Conservation (phyloP, 805 yeast genomes). For the Ogataea chonburiensis region DNA sequence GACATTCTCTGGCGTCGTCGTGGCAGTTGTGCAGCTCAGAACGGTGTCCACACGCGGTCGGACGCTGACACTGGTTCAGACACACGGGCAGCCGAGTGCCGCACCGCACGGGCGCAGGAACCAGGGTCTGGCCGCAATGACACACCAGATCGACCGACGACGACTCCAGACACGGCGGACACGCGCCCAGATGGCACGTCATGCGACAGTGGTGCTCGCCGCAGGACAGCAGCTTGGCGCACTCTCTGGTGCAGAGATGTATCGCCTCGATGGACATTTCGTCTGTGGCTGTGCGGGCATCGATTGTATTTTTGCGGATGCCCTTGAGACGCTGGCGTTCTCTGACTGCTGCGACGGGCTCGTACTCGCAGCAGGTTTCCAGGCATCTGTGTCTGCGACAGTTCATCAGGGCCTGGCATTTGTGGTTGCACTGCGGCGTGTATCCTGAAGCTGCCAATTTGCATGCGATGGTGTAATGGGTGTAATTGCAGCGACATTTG, state of each 20-base stretch:
- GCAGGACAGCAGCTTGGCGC: constrained; percentile 64
- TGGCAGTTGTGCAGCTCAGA: constrained; percentile 76
- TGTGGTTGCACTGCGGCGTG: constrained; percentile 61
- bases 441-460: constrained; percentile 48
- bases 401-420: constrained; percentile 70
- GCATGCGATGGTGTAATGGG: constrained; percentile 63
- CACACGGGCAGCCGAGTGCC: constrained; percentile 70
- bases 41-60: constrained; percentile 64
- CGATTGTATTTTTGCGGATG: constrained; percentile 42
- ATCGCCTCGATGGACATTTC: constrained; percentile 62
- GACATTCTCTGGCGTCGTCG: constrained; percentile 60
- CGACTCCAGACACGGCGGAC: constrained; percentile 78
- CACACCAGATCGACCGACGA: constrained; percentile 77
- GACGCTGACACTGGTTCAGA: constrained; percentile 59
- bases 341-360: constrained; percentile 55
- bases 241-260: constrained; percentile 69
- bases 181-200: constrained; percentile 76
- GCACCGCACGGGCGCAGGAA: constrained; percentile 83
- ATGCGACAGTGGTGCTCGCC: constrained; percentile 64
- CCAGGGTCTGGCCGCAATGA: constrained; percentile 74
- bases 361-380: constrained; percentile 66
- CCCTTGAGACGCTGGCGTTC: constrained; percentile 51
- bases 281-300: constrained; percentile 43
- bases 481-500: constrained; percentile 63
- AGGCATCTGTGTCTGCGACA: constrained; percentile 82